Percentiles rank a stretch among this genome's conserved stretches.
Evolutionary conservation across 345 rosid species (phyloP).

Genomic region (Arabidopsis arenosa): DNA sequence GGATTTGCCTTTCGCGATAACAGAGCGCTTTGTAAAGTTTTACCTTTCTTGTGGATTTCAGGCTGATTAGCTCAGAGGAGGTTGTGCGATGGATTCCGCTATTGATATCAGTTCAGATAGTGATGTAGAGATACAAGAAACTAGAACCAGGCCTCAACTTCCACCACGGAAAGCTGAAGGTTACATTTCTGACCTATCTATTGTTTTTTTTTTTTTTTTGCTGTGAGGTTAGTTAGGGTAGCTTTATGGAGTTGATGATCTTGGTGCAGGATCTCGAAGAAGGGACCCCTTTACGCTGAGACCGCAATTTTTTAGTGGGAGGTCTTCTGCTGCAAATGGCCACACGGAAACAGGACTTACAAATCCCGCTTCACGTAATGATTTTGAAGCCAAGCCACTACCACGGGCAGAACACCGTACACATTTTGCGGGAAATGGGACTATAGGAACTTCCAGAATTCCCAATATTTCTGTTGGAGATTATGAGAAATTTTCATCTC

Average conservation of each 20-base stretch:
- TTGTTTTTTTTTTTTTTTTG: neutral
- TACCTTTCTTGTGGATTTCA: constrained; percentile 29
- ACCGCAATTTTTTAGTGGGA: constrained; percentile 48
- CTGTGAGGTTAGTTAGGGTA: neutral
- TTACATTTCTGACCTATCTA: constrained; percentile 3
- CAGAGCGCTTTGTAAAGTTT: constrained; percentile 1
- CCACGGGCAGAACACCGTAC: constrained; percentile 45
- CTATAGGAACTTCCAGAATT: constrained; percentile 58
- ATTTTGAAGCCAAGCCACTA: constrained; percentile 39
- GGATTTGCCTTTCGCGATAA: neutral
- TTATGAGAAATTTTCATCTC: constrained; percentile 64
- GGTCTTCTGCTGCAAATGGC: constrained; percentile 47
- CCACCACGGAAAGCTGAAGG: constrained; percentile 52
- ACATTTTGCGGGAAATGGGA: constrained; percentile 51
- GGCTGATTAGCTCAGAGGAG: constrained; percentile 38
- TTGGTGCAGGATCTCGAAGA: constrained; percentile 40
- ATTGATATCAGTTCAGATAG: constrained; percentile 92
- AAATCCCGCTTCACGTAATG: constrained; percentile 35
- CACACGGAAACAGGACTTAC: constrained; percentile 30
- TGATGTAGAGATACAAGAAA: constrained; percentile 56
- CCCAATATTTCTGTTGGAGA: constrained; percentile 55
- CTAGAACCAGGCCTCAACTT: constrained; percentile 48
- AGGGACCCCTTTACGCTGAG: constrained; percentile 42
- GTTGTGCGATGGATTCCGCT: constrained; percentile 47
- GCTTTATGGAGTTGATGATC: constrained; percentile 17